phyloP scores from a whole-genome alignment of 805 yeast genomes.

The Lachancea thermotolerans region DNA sequence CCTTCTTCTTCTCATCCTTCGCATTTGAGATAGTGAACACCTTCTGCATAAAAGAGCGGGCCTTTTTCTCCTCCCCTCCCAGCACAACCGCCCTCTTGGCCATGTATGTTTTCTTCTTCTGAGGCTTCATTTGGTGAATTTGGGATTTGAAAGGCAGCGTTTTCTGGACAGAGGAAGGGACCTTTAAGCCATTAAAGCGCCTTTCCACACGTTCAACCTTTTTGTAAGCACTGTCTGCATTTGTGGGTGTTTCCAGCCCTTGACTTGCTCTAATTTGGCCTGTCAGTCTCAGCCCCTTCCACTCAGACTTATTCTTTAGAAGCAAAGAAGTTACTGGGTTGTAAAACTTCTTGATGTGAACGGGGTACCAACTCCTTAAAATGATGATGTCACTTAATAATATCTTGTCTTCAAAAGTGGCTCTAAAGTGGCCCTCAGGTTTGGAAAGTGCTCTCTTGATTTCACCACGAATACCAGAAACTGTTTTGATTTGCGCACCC shows the following conservation, averaged over 20 bases:
- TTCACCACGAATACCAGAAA: conserved; percentile 96
- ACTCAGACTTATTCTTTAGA: conserved; percentile 66
- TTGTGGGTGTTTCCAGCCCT: conserved; percentile 55
- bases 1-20: conserved; percentile 69
- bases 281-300: conserved; percentile 96
- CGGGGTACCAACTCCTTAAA: conserved; percentile 95
- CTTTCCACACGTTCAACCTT: conserved; percentile 82
- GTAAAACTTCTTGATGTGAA: conserved; percentile 80
- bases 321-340: conserved; percentile 93
- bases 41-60: conserved; percentile 81
- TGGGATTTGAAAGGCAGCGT: conserved; percentile 90
- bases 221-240: conserved; percentile 44
- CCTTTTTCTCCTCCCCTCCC: conserved; percentile 89
- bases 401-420: conserved; percentile 93
- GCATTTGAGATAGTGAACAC: conserved; percentile 78
- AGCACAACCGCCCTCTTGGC: conserved; percentile 90
- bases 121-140: conserved; percentile 81
- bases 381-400: conserved; percentile 85
- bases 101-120: conserved; percentile 72
- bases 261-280: conserved; percentile 84
- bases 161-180: conserved; percentile 71
- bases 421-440: conserved; percentile 94
- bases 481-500: conserved; percentile 95
- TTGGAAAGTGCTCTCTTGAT: conserved; percentile 89
- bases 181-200: conserved; percentile 78